phyloP scores from a whole-genome alignment of 148 eudicot species.

The Chenopodium berlandieri region DNA sequence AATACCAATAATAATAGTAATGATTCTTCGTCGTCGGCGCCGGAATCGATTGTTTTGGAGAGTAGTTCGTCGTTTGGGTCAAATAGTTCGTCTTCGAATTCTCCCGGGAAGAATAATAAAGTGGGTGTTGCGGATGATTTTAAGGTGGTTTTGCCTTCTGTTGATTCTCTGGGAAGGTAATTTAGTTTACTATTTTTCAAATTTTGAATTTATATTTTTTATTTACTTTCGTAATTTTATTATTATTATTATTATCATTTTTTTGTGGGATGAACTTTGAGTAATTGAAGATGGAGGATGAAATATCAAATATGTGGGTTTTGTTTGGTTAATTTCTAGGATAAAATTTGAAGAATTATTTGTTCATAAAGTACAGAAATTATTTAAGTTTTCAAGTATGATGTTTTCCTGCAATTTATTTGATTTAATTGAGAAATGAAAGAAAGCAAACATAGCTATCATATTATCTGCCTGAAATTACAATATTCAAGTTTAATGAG shows the following conservation, averaged over 20 bases:
- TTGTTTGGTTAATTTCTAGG: not conserved
- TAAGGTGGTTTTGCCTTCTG: constrained; percentile 41
- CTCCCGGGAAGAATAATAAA: constrained; percentile 50
- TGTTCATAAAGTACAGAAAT: not conserved
- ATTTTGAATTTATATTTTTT: not conserved
- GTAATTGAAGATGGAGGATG: not conserved
- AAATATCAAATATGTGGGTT: not conserved
- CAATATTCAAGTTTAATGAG: not conserved
- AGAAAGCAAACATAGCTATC: too few relatives aligned
- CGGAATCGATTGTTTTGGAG: constrained; percentile 63
- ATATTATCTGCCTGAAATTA: not conserved
- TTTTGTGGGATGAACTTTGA: too few relatives aligned
- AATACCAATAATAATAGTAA: too few relatives aligned
- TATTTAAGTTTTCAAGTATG: too few relatives aligned
- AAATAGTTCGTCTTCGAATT: constrained; percentile 62
- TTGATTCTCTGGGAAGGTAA: constrained; percentile 72
- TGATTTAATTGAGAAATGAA: not conserved
- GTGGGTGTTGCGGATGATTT: constrained; percentile 47
- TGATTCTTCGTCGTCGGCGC: constrained; percentile 12
- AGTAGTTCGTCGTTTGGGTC: constrained; percentile 71
- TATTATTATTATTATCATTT: too few relatives aligned
- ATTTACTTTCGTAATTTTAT: not conserved
- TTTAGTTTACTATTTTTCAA: not conserved
- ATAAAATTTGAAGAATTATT: not conserved
- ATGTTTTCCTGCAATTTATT: not conserved